phyloP scores from a whole-genome alignment of 257 asterid genomes.

The Cynanchum wilfordii region DNA sequence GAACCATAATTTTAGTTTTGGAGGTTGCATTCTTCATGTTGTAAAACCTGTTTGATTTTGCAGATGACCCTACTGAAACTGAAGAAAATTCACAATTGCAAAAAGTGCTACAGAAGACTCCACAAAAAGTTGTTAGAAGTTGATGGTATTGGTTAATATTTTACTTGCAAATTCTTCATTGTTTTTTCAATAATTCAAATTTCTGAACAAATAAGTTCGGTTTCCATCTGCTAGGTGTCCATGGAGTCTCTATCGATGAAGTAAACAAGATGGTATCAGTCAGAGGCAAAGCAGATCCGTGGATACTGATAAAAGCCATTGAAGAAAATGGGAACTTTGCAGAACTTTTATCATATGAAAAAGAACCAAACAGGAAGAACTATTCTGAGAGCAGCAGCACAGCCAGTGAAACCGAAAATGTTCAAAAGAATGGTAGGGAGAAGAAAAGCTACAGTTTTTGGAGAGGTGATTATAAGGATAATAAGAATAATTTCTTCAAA shows the following conservation, averaged over 20 bases:
- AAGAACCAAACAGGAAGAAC: neutral
- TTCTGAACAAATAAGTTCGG: neutral
- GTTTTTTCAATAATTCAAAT: neutral
- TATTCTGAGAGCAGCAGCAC: neutral
- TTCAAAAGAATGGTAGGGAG: neutral
- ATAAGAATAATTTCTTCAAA: neutral
- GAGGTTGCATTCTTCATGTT: neutral
- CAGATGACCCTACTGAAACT: constrained; percentile 19
- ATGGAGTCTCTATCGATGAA: constrained; percentile 12
- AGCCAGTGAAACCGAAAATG: neutral
- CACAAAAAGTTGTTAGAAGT: constrained; percentile 8
- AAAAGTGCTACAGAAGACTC: constrained; percentile 13
- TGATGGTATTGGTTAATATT: constrained; percentile 4
- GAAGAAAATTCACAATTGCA: constrained; percentile 11
- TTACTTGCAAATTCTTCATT: neutral
- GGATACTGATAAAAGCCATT: constrained; percentile 8
- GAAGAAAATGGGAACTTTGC: constrained; percentile 11
- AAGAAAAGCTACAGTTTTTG: neutral
- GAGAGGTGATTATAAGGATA: neutral
- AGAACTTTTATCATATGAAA: neutral
- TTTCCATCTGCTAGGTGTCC: constrained; percentile 2
- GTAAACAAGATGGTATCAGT: constrained; percentile 4
- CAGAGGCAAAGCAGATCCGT: constrained; percentile 16
- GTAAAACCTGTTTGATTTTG: neutral
- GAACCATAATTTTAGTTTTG: neutral